phyloP scores from a whole-genome alignment of 352 stramenopile genomes.

The Phytophthora pinifolia region DNA sequence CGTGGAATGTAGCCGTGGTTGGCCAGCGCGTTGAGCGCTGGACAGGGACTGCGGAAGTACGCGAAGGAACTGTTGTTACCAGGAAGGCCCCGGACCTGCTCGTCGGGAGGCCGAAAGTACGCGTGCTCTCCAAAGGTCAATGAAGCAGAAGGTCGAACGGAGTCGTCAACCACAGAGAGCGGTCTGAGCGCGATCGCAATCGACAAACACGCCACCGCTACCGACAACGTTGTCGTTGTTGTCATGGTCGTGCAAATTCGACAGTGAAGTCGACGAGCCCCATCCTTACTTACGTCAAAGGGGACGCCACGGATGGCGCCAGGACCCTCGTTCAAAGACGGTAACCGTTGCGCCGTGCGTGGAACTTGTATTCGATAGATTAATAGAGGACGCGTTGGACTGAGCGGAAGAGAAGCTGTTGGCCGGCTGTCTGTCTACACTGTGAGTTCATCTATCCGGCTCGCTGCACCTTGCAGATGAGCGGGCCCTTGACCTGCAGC shows the following conservation, averaged over 20 bases:
- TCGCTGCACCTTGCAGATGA: slow-evolving; percentile 34
- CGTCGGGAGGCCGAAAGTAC: slow-evolving; percentile 44
- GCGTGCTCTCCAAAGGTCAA: slow-evolving; percentile 26
- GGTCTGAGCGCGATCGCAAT: slow-evolving; percentile 20
- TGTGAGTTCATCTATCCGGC: slow-evolving; percentile 17
- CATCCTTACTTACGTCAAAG: background rate
- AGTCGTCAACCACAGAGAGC: slow-evolving; percentile 16
- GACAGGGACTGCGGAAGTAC: slow-evolving; percentile 42
- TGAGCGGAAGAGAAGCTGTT: background rate
- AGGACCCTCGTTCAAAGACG: background rate
- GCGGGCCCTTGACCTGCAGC: slow-evolving; percentile 36
- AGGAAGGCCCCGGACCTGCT: slow-evolving; percentile 44
- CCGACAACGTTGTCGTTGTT: slow-evolving; percentile 5
- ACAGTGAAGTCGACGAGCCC: slow-evolving; percentile 4
- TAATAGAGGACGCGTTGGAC: slow-evolving; percentile 1
- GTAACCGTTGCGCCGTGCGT: background rate
- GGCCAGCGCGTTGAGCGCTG: slow-evolving; percentile 44
- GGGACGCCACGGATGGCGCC: slow-evolving; percentile 2
- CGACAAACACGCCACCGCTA: slow-evolving; percentile 14
- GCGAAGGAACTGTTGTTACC: slow-evolving; percentile 31
- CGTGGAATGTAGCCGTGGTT: slow-evolving; percentile 53
- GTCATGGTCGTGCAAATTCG: slow-evolving; percentile 13
- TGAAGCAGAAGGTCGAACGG: background rate
- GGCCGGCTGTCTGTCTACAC: too few relatives aligned
- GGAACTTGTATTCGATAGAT: slow-evolving; percentile 26